phyloP scores from a whole-genome alignment of 768 basidiomycete species.

The Trametes meyenii region DNA sequence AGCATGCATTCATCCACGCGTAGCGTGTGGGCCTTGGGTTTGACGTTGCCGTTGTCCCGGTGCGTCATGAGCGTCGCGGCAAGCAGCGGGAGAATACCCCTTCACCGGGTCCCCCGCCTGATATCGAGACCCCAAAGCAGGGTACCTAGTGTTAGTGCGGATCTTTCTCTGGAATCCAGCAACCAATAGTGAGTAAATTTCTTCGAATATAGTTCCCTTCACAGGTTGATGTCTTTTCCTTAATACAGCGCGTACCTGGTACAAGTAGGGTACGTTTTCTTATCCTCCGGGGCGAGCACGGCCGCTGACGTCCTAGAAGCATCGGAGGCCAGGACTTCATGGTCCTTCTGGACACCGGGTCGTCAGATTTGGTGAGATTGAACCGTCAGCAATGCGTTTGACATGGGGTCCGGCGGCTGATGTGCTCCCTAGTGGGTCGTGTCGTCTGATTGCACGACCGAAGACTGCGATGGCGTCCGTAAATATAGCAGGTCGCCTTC shows the following conservation, averaged over 20 bases:
- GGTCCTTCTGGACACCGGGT: conserved; percentile 58
- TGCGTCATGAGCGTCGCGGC: neutral
- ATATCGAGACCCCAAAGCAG: neutral
- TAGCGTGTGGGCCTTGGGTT: neutral
- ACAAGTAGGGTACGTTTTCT: conserved; percentile 36
- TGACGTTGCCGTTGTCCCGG: neutral
- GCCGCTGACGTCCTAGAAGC: conserved; percentile 31
- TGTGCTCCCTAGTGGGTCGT: conserved; percentile 48
- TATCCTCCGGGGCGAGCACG: neutral
- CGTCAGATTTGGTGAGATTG: conserved; percentile 52
- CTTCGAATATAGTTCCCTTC: neutral
- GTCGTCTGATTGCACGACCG: conserved; percentile 45
- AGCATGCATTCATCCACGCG: neutral
- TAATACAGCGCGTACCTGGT: conserved; percentile 45
- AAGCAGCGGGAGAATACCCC: conserved; percentile 14
- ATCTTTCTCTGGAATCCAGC: conserved; percentile 19
- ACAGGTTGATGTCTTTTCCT: neutral
- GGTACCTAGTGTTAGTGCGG: conserved; percentile 1
- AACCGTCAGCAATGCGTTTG: conserved; percentile 6
- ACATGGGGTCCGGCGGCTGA: conserved; percentile 10
- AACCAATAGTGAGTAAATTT: conserved; percentile 32
- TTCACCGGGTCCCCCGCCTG: conserved; percentile 22
- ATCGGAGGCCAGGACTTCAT: conserved; percentile 48
- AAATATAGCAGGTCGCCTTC: conserved; percentile 42
- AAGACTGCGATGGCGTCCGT: conserved; percentile 49